phyloP scores from a whole-genome alignment of 805 yeast species.

The Teunomyces lycoperdinae region DNA sequence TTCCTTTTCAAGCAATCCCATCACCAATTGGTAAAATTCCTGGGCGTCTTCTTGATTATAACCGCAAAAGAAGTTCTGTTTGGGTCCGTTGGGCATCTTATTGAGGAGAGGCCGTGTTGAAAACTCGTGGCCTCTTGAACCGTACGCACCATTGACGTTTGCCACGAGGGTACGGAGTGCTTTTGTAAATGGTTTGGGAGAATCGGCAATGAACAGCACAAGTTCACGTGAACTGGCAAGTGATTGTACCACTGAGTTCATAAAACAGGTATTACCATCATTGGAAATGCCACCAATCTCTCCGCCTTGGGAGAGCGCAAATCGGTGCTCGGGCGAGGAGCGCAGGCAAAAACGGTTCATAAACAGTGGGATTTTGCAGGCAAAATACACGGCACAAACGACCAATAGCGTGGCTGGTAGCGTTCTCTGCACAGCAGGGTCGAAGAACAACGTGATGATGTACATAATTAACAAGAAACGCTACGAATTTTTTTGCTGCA shows the following conservation, averaged over 20 bases:
- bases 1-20: conserved; percentile 65
- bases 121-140: conserved; percentile 54
- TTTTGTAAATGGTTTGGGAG: conserved; percentile 42
- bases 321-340: conserved; percentile 25
- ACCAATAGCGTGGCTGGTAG: background rate
- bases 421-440: background rate
- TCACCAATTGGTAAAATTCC: conserved; percentile 82
- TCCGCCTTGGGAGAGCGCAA: conserved; percentile 62
- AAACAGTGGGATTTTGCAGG: background rate
- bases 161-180: conserved; percentile 51
- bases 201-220: conserved; percentile 48
- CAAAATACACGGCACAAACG: background rate
- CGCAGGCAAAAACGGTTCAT: conserved; percentile 3
- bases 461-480: background rate
- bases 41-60: conserved; percentile 96
- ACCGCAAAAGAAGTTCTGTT: conserved; percentile 72
- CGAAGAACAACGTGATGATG: background rate
- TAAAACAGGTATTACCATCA: conserved; percentile 92
- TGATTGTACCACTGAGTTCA: conserved; percentile 86
- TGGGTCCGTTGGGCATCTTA: conserved; percentile 75
- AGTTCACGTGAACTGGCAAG: conserved; percentile 71
- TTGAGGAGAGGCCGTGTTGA: conserved; percentile 59
- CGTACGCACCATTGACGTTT: conserved; percentile 56
- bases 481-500: too few species aligned
- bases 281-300: conserved; percentile 81